Percentiles rank a stretch among this genome's conserved stretches.
Conservation (phyloP, 208 protist genomes). For the Tritrichomonas musculus region DNA sequence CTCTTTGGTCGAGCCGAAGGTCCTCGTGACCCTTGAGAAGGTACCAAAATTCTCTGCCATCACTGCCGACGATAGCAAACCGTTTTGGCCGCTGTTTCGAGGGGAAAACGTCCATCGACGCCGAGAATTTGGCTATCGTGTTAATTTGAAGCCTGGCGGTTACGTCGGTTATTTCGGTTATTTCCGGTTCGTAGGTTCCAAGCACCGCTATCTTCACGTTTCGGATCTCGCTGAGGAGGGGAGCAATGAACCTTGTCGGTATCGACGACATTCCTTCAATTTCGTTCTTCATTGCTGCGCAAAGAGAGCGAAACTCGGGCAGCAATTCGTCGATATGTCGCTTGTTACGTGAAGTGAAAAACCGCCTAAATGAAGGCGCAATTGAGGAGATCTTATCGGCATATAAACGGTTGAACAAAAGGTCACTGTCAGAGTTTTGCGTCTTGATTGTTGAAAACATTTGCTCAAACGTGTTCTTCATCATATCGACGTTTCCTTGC, state of each 20-base stretch:
- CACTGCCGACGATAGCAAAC: not conserved
- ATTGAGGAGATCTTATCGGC: not conserved
- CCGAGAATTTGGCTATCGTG: not conserved
- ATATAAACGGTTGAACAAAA: not conserved
- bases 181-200: not conserved
- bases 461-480: not conserved
- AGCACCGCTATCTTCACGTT: not conserved
- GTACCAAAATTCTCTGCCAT: slow-evolving; percentile 23
- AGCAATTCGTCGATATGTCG: not conserved
- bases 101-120: not conserved
- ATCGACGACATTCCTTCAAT: slow-evolving; percentile 13
- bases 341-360: not conserved
- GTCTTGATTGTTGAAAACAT: not conserved
- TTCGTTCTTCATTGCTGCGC: not conserved
- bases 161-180: too few relatives aligned
- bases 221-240: not conserved
- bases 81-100: not conserved
- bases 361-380: not conserved
- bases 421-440: not conserved
- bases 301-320: not conserved
- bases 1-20: not conserved
- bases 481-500: not conserved
- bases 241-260: not conserved
- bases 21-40: slow-evolving; percentile 15
- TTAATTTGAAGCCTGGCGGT: not conserved